Conservation (phyloP, 177 flowering plant genomes). For the Vitis hybrid region DNA sequence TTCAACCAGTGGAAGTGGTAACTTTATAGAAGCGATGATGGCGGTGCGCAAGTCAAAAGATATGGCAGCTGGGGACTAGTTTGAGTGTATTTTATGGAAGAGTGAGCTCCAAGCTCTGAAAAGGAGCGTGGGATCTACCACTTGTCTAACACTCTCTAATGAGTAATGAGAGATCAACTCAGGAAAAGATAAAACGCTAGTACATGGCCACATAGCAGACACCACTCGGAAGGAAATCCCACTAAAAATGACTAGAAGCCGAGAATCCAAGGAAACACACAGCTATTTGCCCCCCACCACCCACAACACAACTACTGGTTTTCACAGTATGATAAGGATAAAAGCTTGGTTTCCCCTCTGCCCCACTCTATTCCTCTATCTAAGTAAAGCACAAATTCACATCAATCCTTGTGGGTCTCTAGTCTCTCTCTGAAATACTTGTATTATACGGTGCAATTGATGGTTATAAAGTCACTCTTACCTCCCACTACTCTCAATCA, state of each 20-base stretch:
- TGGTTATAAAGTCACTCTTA: slow-evolving; percentile 20
- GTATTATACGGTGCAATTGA: slow-evolving; percentile 8
- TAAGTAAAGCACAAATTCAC: slow-evolving; percentile 12
- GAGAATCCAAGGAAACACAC: slow-evolving; percentile 61
- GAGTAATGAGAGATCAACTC: too few relatives aligned
- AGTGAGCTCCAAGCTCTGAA: slow-evolving; percentile 15
- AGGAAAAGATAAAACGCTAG: neutral
- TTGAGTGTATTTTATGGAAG: slow-evolving; percentile 3
- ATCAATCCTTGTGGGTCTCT: slow-evolving; percentile 19
- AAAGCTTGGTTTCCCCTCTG: slow-evolving; percentile 14
- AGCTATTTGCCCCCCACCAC: slow-evolving; percentile 39
- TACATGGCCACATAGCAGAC: slow-evolving; percentile 3
- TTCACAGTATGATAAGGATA: slow-evolving; percentile 28
- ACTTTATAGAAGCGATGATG: too few relatives aligned
- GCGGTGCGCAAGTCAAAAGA: slow-evolving; percentile 9
- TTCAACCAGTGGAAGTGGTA: too few relatives aligned
- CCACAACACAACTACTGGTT: slow-evolving; percentile 29
- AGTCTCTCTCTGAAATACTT: slow-evolving; percentile 5
- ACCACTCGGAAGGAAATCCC: slow-evolving; percentile 14
- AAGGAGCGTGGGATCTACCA: slow-evolving; percentile 6
- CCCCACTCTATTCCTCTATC: slow-evolving; percentile 13
- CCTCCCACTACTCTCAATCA: slow-evolving; percentile 51
- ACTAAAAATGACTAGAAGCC: slow-evolving; percentile 12
- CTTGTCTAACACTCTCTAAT: neutral
- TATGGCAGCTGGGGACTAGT: neutral